phyloP scores from a whole-genome alignment of 257 asterid genomes.

The Paraleonurus japonicus region DNA sequence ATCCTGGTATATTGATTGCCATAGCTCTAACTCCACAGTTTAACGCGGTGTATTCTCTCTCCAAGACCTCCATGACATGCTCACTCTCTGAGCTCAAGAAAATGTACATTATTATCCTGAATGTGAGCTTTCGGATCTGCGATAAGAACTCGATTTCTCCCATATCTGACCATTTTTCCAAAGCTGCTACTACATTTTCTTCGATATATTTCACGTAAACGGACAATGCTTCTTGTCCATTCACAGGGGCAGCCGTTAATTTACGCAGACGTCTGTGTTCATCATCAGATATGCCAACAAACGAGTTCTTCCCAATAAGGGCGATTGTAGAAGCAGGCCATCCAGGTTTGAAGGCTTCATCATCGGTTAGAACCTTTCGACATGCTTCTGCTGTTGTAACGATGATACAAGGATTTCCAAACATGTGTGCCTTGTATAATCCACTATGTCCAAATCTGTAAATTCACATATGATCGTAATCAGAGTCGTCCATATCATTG shows the following conservation, averaged over 20 bases:
- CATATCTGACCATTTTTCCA: conserved; percentile 75
- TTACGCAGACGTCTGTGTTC: conserved; percentile 78
- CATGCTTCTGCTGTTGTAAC: conserved; percentile 80
- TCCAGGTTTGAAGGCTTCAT: conserved; percentile 82
- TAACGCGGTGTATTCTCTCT: conserved; percentile 68
- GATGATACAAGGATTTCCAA: conserved; percentile 76
- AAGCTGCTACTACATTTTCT: conserved; percentile 45
- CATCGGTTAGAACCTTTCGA: conserved; percentile 66
- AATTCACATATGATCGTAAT: not conserved
- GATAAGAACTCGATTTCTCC: conserved; percentile 73
- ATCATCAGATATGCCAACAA: conserved; percentile 55
- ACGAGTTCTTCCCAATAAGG: conserved; percentile 84
- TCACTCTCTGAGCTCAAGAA: conserved; percentile 77
- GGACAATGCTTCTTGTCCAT: conserved; percentile 74
- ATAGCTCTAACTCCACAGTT: conserved; percentile 87
- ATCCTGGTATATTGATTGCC: conserved; percentile 88
- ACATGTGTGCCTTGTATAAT: conserved; percentile 79
- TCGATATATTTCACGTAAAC: conserved; percentile 67
- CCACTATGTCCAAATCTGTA: conserved; percentile 73
- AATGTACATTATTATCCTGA: conserved; percentile 75
- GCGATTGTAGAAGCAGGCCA: conserved; percentile 74
- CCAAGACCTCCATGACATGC: conserved; percentile 62
- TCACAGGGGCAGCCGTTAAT: conserved; percentile 79
- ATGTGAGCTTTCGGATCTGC: conserved; percentile 71
- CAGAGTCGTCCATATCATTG: too few relatives aligned